Base-by-base conservation (phyloP, 306 rosid genomes). In the Fragaria iinumae region DNA sequence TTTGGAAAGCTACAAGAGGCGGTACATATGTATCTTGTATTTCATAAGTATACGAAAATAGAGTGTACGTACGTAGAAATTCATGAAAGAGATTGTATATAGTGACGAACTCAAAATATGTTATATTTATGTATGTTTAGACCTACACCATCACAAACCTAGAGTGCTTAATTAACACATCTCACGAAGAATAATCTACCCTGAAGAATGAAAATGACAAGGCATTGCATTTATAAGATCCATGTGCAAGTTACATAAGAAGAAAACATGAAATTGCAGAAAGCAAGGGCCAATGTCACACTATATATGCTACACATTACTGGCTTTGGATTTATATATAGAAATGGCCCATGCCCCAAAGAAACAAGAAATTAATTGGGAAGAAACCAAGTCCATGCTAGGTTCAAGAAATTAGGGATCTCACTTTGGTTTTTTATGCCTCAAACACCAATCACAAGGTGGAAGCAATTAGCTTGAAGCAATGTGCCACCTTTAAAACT, bases 171-270 rank as follows among this genome's bases (percentile, higher is more conserved):
- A n/a, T 38, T 5, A 71, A 55, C 50, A 38, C 67, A 38, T 18
- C 39, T 45, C 39, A 39, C 76, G 8, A 8, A 55, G 76, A 44
- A 44, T 3, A 72, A 72, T 36, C 66, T 73, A 5, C 55, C 48
- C 48, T 1, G 13, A 44, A 44, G 48, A 44, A 11, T 11, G 36
- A 8, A 17, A 20, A 48, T 38, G 14, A 14, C 60, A 17, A 25
- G 47, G 12, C 53, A 67, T 8, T 16, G 76, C 76, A 67, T 75
- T 74, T 68, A 75, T 34, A 39, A 67, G 49, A 18, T 36, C 38
- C 76, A 75, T 57, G 76, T 57, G 80, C 79, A 57, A 57, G 45
- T 43, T 29, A 13, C 70, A 29, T 44, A 64, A 25, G 45, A 21
- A 39, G 56, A 12, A 12, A 27, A 5, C 44, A 68, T 25, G 34